Conservation (phyloP, 768 basidiomycete genomes). For the Tricholoma terreum region DNA sequence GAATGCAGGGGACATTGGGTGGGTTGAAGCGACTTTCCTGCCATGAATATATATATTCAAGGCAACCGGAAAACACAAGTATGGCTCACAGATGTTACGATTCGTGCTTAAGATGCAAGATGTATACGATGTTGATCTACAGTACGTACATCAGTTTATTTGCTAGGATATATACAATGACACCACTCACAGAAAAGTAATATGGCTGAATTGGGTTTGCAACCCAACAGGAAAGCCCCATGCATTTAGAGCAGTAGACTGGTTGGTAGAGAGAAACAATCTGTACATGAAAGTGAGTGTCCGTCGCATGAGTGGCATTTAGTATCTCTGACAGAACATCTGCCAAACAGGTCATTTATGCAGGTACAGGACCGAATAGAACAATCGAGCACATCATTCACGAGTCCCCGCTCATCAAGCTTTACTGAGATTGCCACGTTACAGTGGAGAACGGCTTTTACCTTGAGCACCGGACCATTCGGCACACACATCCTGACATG, state of each 20-base stretch:
- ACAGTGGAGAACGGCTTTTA: conserved; percentile 21
- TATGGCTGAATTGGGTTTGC: conserved; percentile 24
- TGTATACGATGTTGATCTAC: conserved; percentile 10
- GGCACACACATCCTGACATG: conserved; percentile 24
- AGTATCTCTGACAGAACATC: too few species aligned
- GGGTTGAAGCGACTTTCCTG: conserved; percentile 23
- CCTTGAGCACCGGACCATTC: conserved; percentile 16
- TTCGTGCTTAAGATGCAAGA: conserved; percentile 23
- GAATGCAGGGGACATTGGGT: conserved; percentile 30
- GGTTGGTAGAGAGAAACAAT: conserved; percentile 34
- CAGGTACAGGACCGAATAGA: conserved; percentile 9
- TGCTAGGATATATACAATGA: background rate
- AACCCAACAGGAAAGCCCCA: conserved; percentile 31
- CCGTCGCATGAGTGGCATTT: too few species aligned
- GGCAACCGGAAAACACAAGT: conserved; percentile 28
- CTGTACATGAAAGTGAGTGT: conserved; percentile 27
- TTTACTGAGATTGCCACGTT: conserved; percentile 16
- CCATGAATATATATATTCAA: conserved; percentile 29
- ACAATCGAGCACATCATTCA: conserved; percentile 10
- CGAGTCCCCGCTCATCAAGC: conserved; percentile 23
- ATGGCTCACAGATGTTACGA: conserved; percentile 19
- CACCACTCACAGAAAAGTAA: conserved; percentile 9
- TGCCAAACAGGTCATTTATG: conserved; percentile 5
- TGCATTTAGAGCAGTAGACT: conserved; percentile 17
- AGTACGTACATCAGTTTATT: conserved; percentile 5